Base-by-base conservation (phyloP, 108 stramenopile species). In the Cylindrotheca closterium region DNA sequence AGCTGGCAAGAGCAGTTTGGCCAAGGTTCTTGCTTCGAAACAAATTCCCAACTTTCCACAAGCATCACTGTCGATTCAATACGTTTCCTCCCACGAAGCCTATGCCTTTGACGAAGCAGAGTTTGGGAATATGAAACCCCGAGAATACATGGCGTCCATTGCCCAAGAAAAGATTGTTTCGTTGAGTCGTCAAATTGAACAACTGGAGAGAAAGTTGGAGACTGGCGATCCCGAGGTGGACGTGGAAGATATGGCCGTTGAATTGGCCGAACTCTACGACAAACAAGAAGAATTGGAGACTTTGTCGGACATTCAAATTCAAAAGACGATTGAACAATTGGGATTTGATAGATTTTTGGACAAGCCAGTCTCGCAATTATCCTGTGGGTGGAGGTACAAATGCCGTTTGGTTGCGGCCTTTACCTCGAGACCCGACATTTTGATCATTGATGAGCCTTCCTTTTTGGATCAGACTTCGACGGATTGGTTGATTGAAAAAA, bases 311-410 rank as follows among this genome's bases (percentile, higher is more conserved):
- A 1, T 7, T 0, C 23, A 47, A 24, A 46, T 60, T 47, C 23
- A 60, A 23, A 52, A 42, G 0, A 42, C 71, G 19, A 55, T 83
- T n/a, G 49, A 60, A 8, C 57, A 68, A 17, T 22, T 83, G n/a
- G 77, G 78, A 1, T 74, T 87, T 23, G 22, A 33, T 12, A 22
- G 47, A 45, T 65, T 65, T 60, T 19, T 15, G 4, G 37, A 82
- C 2, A 68, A 71, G 46, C 51, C 63, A 12, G 47, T 83, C 10
- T 5, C 18, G 0, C 47, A 79, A 19, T 32, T 88, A 15, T 79
- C 77, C 23, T 63, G 68, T 66, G 87, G 87, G 1, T 88, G 87
- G 87, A 49, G 76, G 58, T 88, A 80, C 67, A 88, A 84, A 58
- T 82, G 80, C 30, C 73, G 59, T 1, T 62, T 88, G 17, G 61